Conservation (phyloP, 768 basidiomycete genomes). For the Tylopilus intermedius region DNA sequence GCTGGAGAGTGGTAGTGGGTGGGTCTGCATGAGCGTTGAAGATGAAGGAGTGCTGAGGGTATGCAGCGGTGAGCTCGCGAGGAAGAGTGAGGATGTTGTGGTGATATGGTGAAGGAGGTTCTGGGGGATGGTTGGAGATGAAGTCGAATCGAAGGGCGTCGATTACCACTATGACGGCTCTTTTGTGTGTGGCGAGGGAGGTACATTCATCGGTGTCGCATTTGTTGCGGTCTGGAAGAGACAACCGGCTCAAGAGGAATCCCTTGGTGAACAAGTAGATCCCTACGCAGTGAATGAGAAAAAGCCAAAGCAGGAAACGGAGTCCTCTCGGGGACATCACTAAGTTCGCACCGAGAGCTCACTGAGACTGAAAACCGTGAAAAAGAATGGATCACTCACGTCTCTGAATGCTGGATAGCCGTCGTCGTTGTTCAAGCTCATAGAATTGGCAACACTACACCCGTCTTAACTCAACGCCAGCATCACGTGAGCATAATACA, state of each 20-base stretch:
- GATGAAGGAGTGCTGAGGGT: slow-evolving; percentile 74
- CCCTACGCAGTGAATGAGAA: slow-evolving; percentile 65
- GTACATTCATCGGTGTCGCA: slow-evolving; percentile 47
- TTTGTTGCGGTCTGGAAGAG: slow-evolving; percentile 35
- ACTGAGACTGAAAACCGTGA: background rate
- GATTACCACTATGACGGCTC: slow-evolving; percentile 81
- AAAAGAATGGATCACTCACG: slow-evolving; percentile 1
- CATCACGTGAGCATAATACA: no score
- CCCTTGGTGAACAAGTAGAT: slow-evolving; percentile 90
- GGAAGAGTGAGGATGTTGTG: slow-evolving; percentile 84
- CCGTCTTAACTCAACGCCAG: no score
- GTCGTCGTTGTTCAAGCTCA: no score
- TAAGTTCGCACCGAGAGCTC: slow-evolving; percentile 6
- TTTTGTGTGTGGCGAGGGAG: slow-evolving; percentile 58
- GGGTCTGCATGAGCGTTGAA: slow-evolving; percentile 92
- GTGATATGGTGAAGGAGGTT: slow-evolving; percentile 61
- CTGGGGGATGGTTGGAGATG: slow-evolving; percentile 58
- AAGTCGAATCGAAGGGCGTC: slow-evolving; percentile 96
- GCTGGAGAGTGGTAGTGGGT: slow-evolving; percentile 90
- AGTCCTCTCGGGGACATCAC: slow-evolving; percentile 18
- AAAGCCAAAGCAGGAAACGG: slow-evolving; percentile 50
- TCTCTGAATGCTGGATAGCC: background rate
- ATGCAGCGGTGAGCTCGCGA: slow-evolving; percentile 53
- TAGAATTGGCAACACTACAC: no score
- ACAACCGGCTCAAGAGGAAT: slow-evolving; percentile 75